A percentile compares a stretch with the other conserved stretches of the same genome.
These are phyloP conservation scores for Penicillium polonicum DNA, from an alignment of 2,329 filamentous ascomycete species.

Conservation along the genomic window DNA sequence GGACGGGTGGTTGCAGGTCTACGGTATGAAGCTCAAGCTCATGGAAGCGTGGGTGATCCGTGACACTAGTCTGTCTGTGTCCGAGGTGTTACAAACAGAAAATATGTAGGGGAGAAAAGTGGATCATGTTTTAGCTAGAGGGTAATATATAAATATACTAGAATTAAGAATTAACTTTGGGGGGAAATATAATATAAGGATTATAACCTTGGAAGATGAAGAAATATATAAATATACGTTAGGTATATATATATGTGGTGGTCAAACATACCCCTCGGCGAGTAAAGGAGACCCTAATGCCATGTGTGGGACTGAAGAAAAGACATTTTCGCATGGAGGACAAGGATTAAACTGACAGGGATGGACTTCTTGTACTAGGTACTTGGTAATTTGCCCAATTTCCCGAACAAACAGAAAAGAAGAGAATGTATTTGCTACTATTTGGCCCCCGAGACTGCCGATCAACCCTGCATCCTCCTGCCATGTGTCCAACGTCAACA, in stretches of 20 bases:
- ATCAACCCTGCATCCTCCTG: constrained; percentile 9
- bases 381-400: not conserved
- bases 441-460: not conserved
- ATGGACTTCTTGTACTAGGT: not conserved
- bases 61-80: constrained; percentile 11
- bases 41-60: constrained; percentile 5
- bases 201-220: not conserved
- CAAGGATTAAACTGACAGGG: not conserved
- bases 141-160: not conserved
- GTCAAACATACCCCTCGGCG: not conserved
- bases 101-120: constrained; percentile 1
- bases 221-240: too few relatives aligned
- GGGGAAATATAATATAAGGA: not conserved
- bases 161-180: not conserved
- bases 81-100: constrained; percentile 16
- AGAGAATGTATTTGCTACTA: not conserved
- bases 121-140: constrained; percentile 7
- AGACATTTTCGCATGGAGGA: not conserved
- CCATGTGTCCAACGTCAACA: constrained; percentile 22
- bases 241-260: not conserved
- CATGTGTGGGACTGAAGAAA: not conserved
- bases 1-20: constrained; percentile 15
- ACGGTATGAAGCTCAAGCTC: constrained; percentile 18
- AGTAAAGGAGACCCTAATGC: not conserved
- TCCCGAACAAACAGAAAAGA: not conserved